Base-by-base conservation (phyloP, 2,329 filamentous ascomycete genomes). In the Paecilomyces variotii region DNA sequence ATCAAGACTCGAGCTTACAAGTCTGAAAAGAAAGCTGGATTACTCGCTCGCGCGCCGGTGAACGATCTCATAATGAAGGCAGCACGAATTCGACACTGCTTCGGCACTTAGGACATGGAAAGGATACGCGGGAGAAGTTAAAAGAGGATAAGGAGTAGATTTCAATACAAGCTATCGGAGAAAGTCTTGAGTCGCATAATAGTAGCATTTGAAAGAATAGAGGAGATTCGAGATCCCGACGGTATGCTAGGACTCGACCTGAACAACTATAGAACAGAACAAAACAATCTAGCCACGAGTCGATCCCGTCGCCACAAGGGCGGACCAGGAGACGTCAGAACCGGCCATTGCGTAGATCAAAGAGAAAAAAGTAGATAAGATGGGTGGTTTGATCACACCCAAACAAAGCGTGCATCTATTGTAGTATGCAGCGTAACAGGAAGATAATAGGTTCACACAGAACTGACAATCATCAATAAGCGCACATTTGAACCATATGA, bases 241-340 rank as follows among this genome's bases (percentile, higher is more conserved):
- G 52, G 57, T 35, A 3, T 55, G 45, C n/a, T 25, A 7, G 28
- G 25, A 32, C 28, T 14, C 4, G 39, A 45, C 39, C 39, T 45
- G n/a, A 45, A 62, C 49, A 45, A 62, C 49, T 55, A 26, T 45
- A 54, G 56, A 51, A 62, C 61, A 65, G 54, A 54, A 62, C 55
- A 63, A 19, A 56, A 58, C 61, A 62, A 57, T 45, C 66, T 63
- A 67, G 76, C 77, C 77, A 79, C 79, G 78, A 80, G 79, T 81
- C 78, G 76, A 80, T 76, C 75, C 73, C 63, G 57, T 50, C 24
- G 32, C 53, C 62, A 54, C 30, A 59, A 19, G 14, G 34, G 61
- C 56, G 35, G 61, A 63, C 62, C 54, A 71, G 76, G 77, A 80
- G 78, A 80, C 78, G 69, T 80, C 78, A 81, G 79, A 80, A 78